Base-by-base conservation (phyloP, 192 early-diverging fungal genomes). In the Linnemannia elongata region DNA sequence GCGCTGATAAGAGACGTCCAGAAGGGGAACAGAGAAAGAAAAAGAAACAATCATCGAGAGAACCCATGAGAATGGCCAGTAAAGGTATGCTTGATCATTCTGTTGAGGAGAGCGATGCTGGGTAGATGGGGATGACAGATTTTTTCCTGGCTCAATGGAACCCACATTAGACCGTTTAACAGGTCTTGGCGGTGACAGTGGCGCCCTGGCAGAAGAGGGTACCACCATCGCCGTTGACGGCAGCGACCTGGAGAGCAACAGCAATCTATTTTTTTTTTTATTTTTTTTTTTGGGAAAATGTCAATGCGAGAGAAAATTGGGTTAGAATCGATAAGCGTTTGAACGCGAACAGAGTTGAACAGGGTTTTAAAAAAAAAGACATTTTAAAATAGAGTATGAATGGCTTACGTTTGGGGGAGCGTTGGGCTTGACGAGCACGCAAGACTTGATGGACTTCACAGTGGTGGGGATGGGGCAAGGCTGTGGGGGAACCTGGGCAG, bases 391-490 rank as follows among this genome's bases (percentile, higher is more conserved):
- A 49, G 33, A 10, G n/a, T 74, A 6, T 54, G 20, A 30, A 75
- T 17, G 44, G 44, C 71, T 33, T 78, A 83, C 72, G 63, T 55
- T 69, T 41, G 72, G 57, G 36, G 76, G 76, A 10, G 76, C 76
- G 6, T 35, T 44, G 72, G 69, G 13, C 77, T 83, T 78, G 72
- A 83, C 76, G 10, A 57, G 10, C 27, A 83, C 54, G 60, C 76
- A 78, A 69, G 44, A 47, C 45, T 76, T 78, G 82, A 78, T 74
- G 60, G 70, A 66, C 44, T 76, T 83, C 60, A 69, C 27, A 27
- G 63, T 75, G 76, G 55, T 55, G 63, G 73, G 72, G 77, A 84
- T 30, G 70, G 82, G 82, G 82, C 82, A 84, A 75, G 71, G 71
- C 52, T 33, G 12, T 30, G n/a, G n/a, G n/a, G n/a, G n/a, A n/a